phyloP scores from a whole-genome alignment of 345 rosid species.

The Chamaenerion angustifolium region DNA sequence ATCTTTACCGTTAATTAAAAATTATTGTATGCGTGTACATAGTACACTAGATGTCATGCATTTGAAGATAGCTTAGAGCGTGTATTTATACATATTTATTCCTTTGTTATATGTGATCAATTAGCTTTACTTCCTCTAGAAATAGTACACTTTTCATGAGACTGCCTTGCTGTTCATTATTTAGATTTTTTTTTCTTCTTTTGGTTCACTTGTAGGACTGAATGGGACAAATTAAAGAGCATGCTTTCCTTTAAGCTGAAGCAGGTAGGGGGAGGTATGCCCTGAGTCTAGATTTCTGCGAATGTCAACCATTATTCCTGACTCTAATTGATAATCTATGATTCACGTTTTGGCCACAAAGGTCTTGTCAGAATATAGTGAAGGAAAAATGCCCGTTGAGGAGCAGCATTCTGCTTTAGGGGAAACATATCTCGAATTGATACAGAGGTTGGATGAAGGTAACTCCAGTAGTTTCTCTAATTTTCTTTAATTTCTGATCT shows the following conservation, averaged over 20 bases:
- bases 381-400: slow-evolving; percentile 47
- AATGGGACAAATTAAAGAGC: slow-evolving; percentile 74
- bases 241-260: slow-evolving; percentile 70
- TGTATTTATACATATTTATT: no score
- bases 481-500: background rate
- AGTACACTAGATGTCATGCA: no score
- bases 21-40: no score
- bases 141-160: background rate
- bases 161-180: background rate
- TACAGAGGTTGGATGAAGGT: slow-evolving; percentile 56
- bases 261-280: slow-evolving; percentile 94
- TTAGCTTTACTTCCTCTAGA: background rate
- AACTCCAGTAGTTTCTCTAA: background rate
- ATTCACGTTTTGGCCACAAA: slow-evolving; percentile 14
- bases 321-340: slow-evolving; percentile 1
- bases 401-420: slow-evolving; percentile 55
- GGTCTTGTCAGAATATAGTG: slow-evolving; percentile 83
- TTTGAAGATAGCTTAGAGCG: no score
- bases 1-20: no score
- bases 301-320: background rate
- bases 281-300: slow-evolving; percentile 5
- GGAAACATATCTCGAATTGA: slow-evolving; percentile 47
- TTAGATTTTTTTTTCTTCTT: background rate
- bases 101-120: no score
- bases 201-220: slow-evolving; percentile 36